Base-by-base conservation (phyloP, 768 basidiomycete genomes). In the Cytidiella melzeri region DNA sequence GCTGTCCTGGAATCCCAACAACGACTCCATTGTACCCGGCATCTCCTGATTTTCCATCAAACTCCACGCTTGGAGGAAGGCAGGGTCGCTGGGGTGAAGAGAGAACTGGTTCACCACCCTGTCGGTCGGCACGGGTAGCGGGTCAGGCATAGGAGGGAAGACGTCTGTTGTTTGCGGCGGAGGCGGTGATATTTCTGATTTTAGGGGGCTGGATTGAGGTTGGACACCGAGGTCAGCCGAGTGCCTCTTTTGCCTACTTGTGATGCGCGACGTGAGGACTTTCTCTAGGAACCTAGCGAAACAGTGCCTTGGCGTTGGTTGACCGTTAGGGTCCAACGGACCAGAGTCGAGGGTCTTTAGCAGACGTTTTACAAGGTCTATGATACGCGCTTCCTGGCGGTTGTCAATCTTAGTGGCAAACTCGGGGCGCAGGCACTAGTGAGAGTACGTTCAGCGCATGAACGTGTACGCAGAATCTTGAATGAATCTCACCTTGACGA, bases 401-500 rank as follows among this genome's bases (percentile, higher is more conserved):
- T 41, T 15, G 39, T 69, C 67, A 2, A 81, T 60, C 18, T 78
- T 68, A 41, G 62, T 64, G 2, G 72, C 52, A 50, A 74, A 72
- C 54, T 72, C 73, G 1, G 79, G 77, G 2, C 79, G 73, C 37
- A 81, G 63, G 39, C 57, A 57, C 57, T 59, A 43, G 47, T 39
- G n/a, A 21, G 48, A 30, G 41, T 38, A 39, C 40, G 11, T n/a
- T n/a, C n/a, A n/a, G n/a, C n/a, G n/a, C n/a, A n/a, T n/a, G n/a
- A n/a, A n/a, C n/a, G n/a, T n/a, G n/a, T n/a, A n/a, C n/a, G n/a
- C n/a, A n/a, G 30, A 28, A 7, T n/a, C 19, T 19, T 24, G 12
- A 45, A 38, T 20, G 20, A 7, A 34, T 54, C 74, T 55, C 57
- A 83, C 80, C 63, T 82, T 81, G 44, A 82, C 67, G 20, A 84